Evolutionary conservation across 176 grass and related monocot species (phyloP).

Genomic region (Juncus inflexus): DNA sequence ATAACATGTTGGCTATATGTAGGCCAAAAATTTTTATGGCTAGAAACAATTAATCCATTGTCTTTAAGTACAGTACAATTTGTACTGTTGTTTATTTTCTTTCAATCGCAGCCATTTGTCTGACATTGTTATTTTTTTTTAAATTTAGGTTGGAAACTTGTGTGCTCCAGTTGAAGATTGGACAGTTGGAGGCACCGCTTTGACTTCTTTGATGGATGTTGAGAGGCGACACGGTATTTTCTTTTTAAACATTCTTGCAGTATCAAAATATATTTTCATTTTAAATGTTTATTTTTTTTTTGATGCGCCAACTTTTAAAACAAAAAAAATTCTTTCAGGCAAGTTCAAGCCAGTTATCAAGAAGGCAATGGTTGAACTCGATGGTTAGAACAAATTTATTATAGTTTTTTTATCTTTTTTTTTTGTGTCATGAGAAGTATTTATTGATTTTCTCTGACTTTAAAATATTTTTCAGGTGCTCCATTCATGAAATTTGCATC

Average conservation of each 20-base stretch:
- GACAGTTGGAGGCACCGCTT: slow-evolving; percentile 94
- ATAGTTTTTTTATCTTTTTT: neutral
- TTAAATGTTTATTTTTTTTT: neutral
- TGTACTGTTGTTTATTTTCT: no score
- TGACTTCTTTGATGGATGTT: slow-evolving; percentile 97
- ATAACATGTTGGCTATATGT: no score
- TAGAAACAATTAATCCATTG: no score
- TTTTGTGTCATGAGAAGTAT: neutral
- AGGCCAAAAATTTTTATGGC: no score
- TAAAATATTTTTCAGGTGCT: slow-evolving; percentile 44
- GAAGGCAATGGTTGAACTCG: slow-evolving; percentile 99
- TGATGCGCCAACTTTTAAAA: neutral
- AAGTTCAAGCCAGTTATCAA: slow-evolving; percentile 99
- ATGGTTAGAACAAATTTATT: slow-evolving; percentile 44
- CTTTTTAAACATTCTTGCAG: neutral
- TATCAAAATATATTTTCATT: neutral
- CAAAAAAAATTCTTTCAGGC: slow-evolving; percentile 32
- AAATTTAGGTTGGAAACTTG: slow-evolving; percentile 71
- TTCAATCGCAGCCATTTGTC: no score
- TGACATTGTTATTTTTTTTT: neutral
- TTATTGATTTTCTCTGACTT: slow-evolving; percentile 16
- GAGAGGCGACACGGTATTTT: slow-evolving; percentile 95
- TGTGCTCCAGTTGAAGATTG: slow-evolving; percentile 84
- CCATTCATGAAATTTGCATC: slow-evolving; percentile 91
- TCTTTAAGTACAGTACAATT: no score